Evolutionary conservation across 2,329 filamentous ascomycete species (phyloP), one percentile per base, ranked within the genome.

Genomic region (Plectosphaerella cucumerina): DNA sequence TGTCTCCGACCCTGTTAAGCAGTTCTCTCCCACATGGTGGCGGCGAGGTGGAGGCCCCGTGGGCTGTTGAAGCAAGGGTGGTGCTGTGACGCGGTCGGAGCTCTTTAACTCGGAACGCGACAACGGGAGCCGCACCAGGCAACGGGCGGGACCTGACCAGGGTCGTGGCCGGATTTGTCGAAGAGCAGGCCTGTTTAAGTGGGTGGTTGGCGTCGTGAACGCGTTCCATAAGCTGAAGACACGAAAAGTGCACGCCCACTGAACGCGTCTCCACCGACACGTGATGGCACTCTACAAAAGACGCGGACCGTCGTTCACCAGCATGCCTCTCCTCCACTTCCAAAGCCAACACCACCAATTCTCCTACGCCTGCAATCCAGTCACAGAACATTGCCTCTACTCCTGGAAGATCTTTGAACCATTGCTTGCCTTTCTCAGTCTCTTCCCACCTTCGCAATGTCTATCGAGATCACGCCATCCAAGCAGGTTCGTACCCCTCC

Each of bases 391-490:
- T 31, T 31, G 26, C 26, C 26, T 51, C 41, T 51, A 22, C 39
- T 57, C 53, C 52, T 51, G n/a, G 18, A 6, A 39, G 15, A 39
- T 14, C 35, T 5, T 39, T 39, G 18, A 17, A 47, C 22, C 47
- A n/a, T 46, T 15, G 12, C 53, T 54, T 55, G 42, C 44, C 39
- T 34, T 42, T 47, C 35, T 22, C 20, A 33, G 35, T 34, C 39
- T 15, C n/a, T 34, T 34, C 20, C 33, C 33, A 14, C 37, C 50
- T 46, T 21, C 61, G 68, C 76, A 82, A 94, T 95, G 90, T 82
- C 89, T 71, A 75, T 86, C 57, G 79, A 93, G 69, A 77, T 89
- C 65, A 81, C 78, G 45, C 77, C 77, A 58, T 80, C 78, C 50
- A 80, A 82, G 73, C 77, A 81, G 77, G 47, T 48, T 41, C 35